Evolutionary conservation across 202 grass and related monocot species (phyloP).

Genomic region (Musa balbisiana): DNA sequence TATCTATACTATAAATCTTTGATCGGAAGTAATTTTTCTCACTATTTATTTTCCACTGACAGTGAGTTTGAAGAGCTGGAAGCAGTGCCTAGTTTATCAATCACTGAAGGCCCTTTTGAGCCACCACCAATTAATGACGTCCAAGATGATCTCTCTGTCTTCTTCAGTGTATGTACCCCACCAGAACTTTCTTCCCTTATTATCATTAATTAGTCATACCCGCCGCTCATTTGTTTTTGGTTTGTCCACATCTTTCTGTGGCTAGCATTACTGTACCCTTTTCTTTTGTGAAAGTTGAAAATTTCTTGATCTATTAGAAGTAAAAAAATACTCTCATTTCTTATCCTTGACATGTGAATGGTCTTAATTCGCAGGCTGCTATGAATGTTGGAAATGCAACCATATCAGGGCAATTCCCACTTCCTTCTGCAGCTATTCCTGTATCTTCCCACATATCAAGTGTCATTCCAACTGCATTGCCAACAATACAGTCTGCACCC

Average conservation of each 20-base stretch:
- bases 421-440: background rate
- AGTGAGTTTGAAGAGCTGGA: conserved; percentile 22
- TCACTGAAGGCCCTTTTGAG: conserved; percentile 13
- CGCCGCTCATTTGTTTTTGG: background rate
- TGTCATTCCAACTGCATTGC: background rate
- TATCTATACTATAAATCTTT: background rate
- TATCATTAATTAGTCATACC: background rate
- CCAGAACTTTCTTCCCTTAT: background rate
- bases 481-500: background rate
- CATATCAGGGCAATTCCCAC: background rate
- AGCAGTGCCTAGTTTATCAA: conserved; percentile 12
- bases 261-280: background rate
- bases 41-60: background rate
- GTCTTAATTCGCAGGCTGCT: conserved; percentile 5
- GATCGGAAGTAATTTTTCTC: background rate
- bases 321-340: conserved; percentile 2
- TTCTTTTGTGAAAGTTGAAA: background rate
- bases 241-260: background rate
- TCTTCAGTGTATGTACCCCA: conserved; percentile 2
- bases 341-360: background rate
- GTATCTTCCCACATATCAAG: background rate
- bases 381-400: conserved; percentile 9
- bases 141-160: conserved; percentile 1
- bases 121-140: conserved; percentile 12
- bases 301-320: background rate